Base-by-base conservation (phyloP, 225 moss, liverwort and hornwort species). In the Takakia lepidozioides region DNA sequence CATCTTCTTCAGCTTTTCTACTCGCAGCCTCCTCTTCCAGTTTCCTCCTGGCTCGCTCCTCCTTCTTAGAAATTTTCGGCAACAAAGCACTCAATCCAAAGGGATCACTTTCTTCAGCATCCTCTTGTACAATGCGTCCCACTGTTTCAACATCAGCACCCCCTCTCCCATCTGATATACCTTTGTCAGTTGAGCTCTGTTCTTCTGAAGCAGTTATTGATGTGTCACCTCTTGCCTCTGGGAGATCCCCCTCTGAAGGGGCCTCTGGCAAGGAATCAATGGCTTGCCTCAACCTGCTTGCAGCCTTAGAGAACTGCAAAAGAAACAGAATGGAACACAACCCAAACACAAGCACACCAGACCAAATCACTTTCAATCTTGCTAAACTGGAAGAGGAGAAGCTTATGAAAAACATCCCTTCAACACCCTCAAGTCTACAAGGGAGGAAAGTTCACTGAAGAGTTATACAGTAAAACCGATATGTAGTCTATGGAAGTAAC, bases 41-140 rank as follows among this genome's bases (percentile, higher is more conserved):
- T 57, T 82, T 95, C 70, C 82, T 87, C 44, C 76, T 87, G 48
- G 72, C 66, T 27, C 73, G 80, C 71, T 95, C 95, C 45, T 87
- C 95, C 57, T 83, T 95, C 66, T 82, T 95, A 20, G 95, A 84
- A 34, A 76, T 68, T 73, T 75, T 85, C 48, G 95, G 90, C 56
- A 95, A 66, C 63, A 95, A 85, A 51, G 95, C 90, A 75, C 84
- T 95, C 63, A 95, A 70, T 14, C 95, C 95, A 73, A 95, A 95
- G 14, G 95, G 95, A 58, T 95, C 95, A 76, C 77, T 90, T 59
- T 90, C 95, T 59, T 64, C 72, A 42, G 35, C 65, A 49, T 28
- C 48, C 29, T 53, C 57, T 47, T 38, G 72, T 58, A 55, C 26
- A 29, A 19, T 29, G 48, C 10, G 63, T 49, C 32, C 59, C 38